Conservation (phyloP, 2,329 filamentous ascomycete genomes). For the Plectosphaerella sp. region DNA sequence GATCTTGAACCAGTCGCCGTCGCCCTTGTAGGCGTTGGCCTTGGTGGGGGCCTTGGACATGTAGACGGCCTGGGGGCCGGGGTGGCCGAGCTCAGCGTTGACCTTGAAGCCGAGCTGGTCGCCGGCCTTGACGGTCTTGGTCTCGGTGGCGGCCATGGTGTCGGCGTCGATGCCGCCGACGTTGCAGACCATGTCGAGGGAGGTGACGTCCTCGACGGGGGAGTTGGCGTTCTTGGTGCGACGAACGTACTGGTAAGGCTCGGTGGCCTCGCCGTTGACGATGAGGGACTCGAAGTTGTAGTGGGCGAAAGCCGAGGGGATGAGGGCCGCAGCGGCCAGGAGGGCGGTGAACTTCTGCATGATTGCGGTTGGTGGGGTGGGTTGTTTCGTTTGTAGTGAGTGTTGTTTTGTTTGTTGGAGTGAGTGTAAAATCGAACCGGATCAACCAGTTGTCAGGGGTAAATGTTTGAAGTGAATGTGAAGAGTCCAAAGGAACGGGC, state of each 20-base stretch:
- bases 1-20: constrained; percentile 31
- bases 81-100: constrained; percentile 25
- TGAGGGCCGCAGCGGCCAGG: constrained; percentile 4
- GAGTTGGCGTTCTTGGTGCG: constrained; percentile 23
- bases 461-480: no score
- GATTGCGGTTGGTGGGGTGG: no score
- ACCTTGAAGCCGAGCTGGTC: constrained; percentile 25
- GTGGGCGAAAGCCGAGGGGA: constrained; percentile 12
- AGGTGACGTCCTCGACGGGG: constrained; percentile 32
- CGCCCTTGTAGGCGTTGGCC: constrained; percentile 23
- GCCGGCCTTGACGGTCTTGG: constrained; percentile 28
- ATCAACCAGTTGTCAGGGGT: no score
- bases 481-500: no score
- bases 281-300: constrained; percentile 14
- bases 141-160: constrained; percentile 29
- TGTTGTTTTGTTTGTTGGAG: no score
- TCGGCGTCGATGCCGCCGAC: constrained; percentile 28
- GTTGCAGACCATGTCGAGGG: constrained; percentile 33
- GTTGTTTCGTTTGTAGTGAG: no score
- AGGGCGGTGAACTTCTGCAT: no score
- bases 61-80: constrained; percentile 31
- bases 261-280: constrained; percentile 12
- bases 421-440: no score
- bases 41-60: constrained; percentile 27
- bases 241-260: constrained; percentile 12